phyloP scores from a whole-genome alignment of 179 eudicot genomes.

The Corrigiola litoralis region DNA sequence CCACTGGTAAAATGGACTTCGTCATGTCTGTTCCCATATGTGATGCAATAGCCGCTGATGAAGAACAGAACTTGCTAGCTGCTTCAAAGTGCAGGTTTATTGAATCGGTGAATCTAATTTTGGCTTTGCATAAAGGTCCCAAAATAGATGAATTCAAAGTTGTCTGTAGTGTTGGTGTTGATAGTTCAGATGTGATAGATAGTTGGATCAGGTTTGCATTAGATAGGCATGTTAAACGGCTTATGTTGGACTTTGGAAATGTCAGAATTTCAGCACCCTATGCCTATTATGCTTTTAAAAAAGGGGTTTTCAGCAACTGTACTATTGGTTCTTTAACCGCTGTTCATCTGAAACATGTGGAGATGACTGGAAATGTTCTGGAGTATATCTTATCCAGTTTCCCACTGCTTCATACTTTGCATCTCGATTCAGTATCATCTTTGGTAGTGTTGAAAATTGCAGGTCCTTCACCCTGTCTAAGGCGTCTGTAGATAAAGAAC shows the following conservation, averaged over 20 bases:
- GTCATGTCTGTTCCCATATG: neutral
- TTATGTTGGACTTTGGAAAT: neutral
- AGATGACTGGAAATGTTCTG: conserved; percentile 1
- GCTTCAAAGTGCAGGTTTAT: neutral
- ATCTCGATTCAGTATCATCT: neutral
- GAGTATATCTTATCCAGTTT: neutral
- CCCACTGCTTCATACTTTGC: conserved; percentile 7
- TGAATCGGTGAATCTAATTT: conserved; percentile 11
- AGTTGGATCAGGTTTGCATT: conserved; percentile 8
- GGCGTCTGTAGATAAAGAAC: neutral
- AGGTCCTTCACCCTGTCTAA: conserved; percentile 1
- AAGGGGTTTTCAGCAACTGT: neutral
- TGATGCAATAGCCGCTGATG: too few species aligned
- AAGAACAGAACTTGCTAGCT: neutral
- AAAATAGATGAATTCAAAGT: conserved; percentile 4
- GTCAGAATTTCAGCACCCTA: neutral
- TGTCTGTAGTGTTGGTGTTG: neutral
- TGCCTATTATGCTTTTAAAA: neutral
- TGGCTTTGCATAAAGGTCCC: neutral
- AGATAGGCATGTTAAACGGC: conserved; percentile 1
- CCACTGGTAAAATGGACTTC: neutral
- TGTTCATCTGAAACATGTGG: neutral
- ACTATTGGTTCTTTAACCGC: neutral
- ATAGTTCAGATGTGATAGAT: neutral
- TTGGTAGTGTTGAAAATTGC: conserved; percentile 2